phyloP scores from a whole-genome alignment of 495 filamentous ascomycete genomes.

The Tetracladium marchalianum region DNA sequence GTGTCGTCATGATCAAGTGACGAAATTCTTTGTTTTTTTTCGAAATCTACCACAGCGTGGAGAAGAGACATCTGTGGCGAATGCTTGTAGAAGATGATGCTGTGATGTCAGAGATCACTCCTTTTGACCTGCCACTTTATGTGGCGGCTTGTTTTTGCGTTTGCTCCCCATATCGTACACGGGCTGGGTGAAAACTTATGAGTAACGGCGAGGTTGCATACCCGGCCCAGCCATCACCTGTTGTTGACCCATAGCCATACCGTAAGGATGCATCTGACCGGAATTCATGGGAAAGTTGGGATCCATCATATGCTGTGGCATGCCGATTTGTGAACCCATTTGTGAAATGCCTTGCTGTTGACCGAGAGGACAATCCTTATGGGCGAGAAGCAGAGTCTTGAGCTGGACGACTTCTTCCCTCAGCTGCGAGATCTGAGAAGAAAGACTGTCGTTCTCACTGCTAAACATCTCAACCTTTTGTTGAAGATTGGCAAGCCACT shows the following conservation, averaged over 20 bases:
- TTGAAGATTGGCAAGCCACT: slow-evolving; percentile 95
- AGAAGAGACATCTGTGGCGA: too few species aligned
- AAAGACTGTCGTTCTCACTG: slow-evolving; percentile 82
- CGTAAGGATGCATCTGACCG: slow-evolving; percentile 58
- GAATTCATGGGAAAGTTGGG: slow-evolving; percentile 51
- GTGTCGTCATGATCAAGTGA: too few species aligned
- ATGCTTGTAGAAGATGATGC: too few species aligned
- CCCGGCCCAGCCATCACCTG: slow-evolving; percentile 45
- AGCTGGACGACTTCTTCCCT: slow-evolving; percentile 93
- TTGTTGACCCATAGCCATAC: slow-evolving; percentile 49
- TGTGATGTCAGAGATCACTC: too few species aligned
- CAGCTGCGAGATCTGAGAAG: slow-evolving; percentile 68
- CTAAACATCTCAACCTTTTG: slow-evolving; percentile 88
- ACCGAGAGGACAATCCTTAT: slow-evolving; percentile 93
- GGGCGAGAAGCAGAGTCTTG: slow-evolving; percentile 85
- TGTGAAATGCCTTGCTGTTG: slow-evolving; percentile 73
- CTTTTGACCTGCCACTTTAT: too few species aligned
- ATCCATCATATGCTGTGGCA: slow-evolving; percentile 37
- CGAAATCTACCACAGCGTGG: too few species aligned
- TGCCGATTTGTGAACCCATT: slow-evolving; percentile 54
- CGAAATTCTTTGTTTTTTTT: too few species aligned
- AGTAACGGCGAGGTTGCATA: slow-evolving; percentile 17
- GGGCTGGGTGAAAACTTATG: slow-evolving; percentile 1
- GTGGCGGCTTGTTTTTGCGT: too few species aligned
- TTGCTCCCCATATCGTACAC: too few species aligned